Evolutionary conservation across 345 rosid species (phyloP), one percentile per base, ranked within the genome.

Genomic region (Fremontodendron californicum): DNA sequence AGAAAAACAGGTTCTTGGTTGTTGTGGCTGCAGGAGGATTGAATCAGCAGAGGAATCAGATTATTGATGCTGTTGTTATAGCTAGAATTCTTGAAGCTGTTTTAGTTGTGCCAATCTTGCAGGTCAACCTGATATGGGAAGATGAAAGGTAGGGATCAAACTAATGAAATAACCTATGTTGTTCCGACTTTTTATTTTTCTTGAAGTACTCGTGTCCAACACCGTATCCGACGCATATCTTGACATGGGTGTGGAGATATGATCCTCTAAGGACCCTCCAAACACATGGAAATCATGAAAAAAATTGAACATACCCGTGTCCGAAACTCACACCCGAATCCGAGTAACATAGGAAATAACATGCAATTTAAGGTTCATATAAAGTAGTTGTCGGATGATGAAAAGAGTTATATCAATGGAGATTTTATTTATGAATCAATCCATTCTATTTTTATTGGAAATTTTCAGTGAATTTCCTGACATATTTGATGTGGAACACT

Each of bases 71-170:
- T 55, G 97, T 92, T 74, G 91, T 92, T 13, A 89, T 92, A 45
- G 93, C 97, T 0, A 85, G 87, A 81, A 88, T 89, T 86, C 93
- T 92, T 76, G 92, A 84, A 83, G 91, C 92, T 16, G 87, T 91
- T 63, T 81, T 92, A 73, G 97, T 92, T 81, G 86, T 89, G 61
- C 97, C 97, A 0, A 78, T 90, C 54, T 81, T 92, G 89, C 91
- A 90, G 84, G 87, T 90, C 78, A 89, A 89, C 82, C 79, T 81
- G 48, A 84, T 92, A 0, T 90, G 97, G 94, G 89, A 80, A 25
- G 94, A 92, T 68, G 94, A 90, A 60, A 92, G 97, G 97, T 90
- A 83, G 54, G 33, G 39, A 19, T 51, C 21, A 7, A 43, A 71
- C 46, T 25, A 8, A 2, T 21, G 3, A n/a, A n/a, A n/a, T n/a